Percentiles rank a stretch among this genome's conserved stretches.
Conservation (phyloP, 176 grass and related monocot genomes). For the Oryza coarctata region DNA sequence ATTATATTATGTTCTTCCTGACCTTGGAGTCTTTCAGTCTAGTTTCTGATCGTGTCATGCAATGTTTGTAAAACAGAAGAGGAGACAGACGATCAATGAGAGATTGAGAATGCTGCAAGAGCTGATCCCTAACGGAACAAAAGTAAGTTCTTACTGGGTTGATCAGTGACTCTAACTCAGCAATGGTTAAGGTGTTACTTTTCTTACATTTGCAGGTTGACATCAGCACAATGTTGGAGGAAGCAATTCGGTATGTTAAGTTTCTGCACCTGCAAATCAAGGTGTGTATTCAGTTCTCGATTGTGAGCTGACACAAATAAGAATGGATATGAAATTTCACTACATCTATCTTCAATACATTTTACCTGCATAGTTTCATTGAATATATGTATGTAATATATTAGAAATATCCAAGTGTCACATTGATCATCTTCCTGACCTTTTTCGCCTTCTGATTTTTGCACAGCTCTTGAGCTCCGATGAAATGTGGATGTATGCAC, state of each 20-base stretch:
- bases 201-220: constrained; percentile 50
- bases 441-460: neutral
- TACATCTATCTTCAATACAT: neutral
- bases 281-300: neutral
- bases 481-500: constrained; percentile 67
- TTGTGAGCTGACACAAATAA: neutral
- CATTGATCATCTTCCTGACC: neutral
- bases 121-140: constrained; percentile 61
- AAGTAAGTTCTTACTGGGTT: constrained; percentile 34
- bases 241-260: constrained; percentile 64
- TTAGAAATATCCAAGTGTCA: neutral
- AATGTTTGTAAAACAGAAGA: constrained; percentile 37
- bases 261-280: constrained; percentile 73
- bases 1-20: neutral
- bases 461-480: constrained; percentile 58
- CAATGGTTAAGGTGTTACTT: neutral
- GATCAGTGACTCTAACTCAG: neutral
- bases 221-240: constrained; percentile 68
- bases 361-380: neutral
- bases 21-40: neutral
- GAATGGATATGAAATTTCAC: neutral
- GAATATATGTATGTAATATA: neutral
- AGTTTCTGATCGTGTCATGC: neutral
- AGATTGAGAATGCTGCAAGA: constrained; percentile 53
- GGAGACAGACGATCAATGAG: constrained; percentile 60